A percentile compares a stretch with the other conserved stretches of the same genome.
phyloP scores from a whole-genome alignment of 441 rosid species.

The Gossypium schwendimanii region DNA sequence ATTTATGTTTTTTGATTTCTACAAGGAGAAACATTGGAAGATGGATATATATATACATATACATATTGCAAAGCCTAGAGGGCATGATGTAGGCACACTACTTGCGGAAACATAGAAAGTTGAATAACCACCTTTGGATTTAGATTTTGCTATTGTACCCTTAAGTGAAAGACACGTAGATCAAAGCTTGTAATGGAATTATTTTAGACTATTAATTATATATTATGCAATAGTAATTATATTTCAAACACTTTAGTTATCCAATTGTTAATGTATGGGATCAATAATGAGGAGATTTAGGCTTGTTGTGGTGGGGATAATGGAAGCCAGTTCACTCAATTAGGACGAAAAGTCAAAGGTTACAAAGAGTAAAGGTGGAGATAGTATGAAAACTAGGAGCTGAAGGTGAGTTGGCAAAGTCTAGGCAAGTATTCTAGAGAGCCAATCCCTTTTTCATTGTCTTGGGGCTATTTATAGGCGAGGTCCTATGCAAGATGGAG shows the following conservation, averaged over 20 bases:
- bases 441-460: too few relatives aligned
- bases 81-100: neutral
- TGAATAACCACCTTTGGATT: neutral
- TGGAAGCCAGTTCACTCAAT: too few relatives aligned
- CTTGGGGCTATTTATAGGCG: too few relatives aligned
- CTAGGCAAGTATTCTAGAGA: too few relatives aligned
- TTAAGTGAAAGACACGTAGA: slow-evolving; percentile 1
- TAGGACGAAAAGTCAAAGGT: too few relatives aligned
- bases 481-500: too few relatives aligned
- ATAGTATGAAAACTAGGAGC: too few relatives aligned
- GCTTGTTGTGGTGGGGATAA: too few relatives aligned
- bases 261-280: too few relatives aligned
- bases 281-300: neutral
- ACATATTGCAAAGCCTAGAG: neutral
- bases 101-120: neutral
- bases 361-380: too few relatives aligned
- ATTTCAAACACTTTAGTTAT: neutral
- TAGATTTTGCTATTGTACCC: neutral
- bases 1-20: neutral
- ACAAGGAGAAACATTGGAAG: neutral
- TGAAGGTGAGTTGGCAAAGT: too few relatives aligned
- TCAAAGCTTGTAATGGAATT: neutral
- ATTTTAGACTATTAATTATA: neutral
- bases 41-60: neutral
- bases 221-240: too few relatives aligned